Conservation (phyloP, 345 rosid genomes). For the Trapa bicornis region DNA sequence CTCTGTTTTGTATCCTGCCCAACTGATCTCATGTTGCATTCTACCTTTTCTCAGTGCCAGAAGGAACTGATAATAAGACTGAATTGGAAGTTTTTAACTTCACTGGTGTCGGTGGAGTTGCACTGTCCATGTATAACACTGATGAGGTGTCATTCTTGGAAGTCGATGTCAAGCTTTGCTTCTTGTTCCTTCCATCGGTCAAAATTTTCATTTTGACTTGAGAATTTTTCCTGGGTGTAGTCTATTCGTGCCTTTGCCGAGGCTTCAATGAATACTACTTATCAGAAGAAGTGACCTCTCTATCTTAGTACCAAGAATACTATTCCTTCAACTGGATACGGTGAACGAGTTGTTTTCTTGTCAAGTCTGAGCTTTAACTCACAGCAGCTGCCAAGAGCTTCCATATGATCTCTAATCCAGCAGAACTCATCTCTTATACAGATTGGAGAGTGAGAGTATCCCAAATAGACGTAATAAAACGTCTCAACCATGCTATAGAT, state of each 20-base stretch:
- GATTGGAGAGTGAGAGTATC: not conserved
- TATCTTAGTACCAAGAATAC: slow-evolving; percentile 60
- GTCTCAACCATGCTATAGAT: not conserved
- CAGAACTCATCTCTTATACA: not conserved
- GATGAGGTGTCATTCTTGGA: slow-evolving; percentile 53
- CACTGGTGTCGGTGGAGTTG: slow-evolving; percentile 88
- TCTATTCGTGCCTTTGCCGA: slow-evolving; percentile 86
- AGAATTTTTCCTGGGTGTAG: slow-evolving; percentile 26
- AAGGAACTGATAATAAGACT: slow-evolving; percentile 59
- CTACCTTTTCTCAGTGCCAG: slow-evolving; percentile 39
- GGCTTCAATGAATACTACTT: slow-evolving; percentile 89
- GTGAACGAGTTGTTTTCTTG: not conserved
- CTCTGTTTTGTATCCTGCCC: not conserved
- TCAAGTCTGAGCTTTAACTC: not conserved
- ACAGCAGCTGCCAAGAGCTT: not conserved
- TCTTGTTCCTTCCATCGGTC: not conserved
- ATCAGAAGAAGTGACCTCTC: slow-evolving; percentile 94
- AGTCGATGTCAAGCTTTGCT: not conserved
- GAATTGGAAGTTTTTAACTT: slow-evolving; percentile 79
- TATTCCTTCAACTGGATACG: too few species aligned
- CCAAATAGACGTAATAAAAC: not conserved
- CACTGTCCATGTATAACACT: slow-evolving; percentile 89
- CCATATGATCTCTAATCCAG: not conserved
- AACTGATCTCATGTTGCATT: slow-evolving; percentile 1
- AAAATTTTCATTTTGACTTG: slow-evolving; percentile 5